A percentile compares a stretch with the other conserved stretches of the same genome.
phyloP scores from a whole-genome alignment of 23 red algal genomes.

The Gracilariopsis chorda region DNA sequence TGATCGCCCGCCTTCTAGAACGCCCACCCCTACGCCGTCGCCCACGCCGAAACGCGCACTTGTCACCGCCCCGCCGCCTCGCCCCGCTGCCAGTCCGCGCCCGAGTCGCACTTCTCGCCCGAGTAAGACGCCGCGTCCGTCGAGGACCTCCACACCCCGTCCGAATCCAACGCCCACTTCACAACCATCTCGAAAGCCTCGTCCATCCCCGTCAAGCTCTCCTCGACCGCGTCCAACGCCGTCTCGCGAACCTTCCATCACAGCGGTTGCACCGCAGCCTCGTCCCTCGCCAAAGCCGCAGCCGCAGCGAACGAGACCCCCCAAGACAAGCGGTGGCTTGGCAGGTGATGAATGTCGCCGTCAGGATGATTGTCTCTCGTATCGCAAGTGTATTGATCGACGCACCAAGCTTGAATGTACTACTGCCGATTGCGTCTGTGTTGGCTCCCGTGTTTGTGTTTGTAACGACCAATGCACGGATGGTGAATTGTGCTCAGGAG shows the following conservation, averaged over 20 bases:
- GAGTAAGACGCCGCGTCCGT: neutral
- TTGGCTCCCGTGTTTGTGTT: slow-evolving; percentile 13
- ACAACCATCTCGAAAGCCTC: neutral
- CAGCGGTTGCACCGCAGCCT: neutral
- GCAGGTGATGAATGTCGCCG: slow-evolving; percentile 7
- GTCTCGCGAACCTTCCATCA: neutral
- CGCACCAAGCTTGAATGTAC: neutral
- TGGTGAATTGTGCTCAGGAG: slow-evolving; percentile 25
- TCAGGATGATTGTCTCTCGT: neutral
- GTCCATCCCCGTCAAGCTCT: neutral
- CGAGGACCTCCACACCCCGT: neutral
- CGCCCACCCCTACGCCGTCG: neutral
- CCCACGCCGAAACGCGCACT: neutral
- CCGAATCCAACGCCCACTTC: neutral
- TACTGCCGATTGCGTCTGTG: neutral
- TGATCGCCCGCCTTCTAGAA: neutral
- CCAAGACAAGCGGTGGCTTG: slow-evolving; percentile 1
- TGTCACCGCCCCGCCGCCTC: neutral
- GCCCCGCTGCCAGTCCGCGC: neutral
- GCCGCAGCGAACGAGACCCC: neutral
- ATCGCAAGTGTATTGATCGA: slow-evolving; percentile 1
- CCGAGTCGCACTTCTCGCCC: no score
- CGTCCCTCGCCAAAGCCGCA: neutral
- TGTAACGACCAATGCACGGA: slow-evolving; percentile 33
- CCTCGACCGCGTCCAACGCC: slow-evolving; percentile 10